phyloP scores from a whole-genome alignment of 495 filamentous ascomycete species.

The Aspergillus hancockii region DNA sequence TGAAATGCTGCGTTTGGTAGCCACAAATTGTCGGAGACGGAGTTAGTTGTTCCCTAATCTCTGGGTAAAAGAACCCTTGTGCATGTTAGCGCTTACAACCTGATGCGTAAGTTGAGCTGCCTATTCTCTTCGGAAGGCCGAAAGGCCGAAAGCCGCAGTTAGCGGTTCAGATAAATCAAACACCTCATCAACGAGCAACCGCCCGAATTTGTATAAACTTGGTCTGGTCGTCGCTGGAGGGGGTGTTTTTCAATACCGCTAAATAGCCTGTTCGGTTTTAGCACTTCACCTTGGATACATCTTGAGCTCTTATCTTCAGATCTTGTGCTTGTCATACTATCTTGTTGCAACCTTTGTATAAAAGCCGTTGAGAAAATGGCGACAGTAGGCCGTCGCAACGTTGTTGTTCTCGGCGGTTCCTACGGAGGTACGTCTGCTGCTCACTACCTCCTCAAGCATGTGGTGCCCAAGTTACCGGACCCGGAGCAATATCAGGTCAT shows the following conservation, averaged over 20 bases:
- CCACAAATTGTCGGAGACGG: background rate
- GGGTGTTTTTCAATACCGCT: background rate
- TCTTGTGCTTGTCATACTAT: background rate
- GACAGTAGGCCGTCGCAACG: slow-evolving; percentile 25
- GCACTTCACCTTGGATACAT: background rate
- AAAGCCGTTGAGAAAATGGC: background rate
- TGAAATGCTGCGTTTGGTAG: background rate
- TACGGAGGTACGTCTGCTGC: slow-evolving; percentile 52
- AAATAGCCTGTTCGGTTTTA: no score
- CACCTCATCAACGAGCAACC: background rate
- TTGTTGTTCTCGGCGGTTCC: slow-evolving; percentile 55
- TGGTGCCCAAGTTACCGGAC: slow-evolving; percentile 40
- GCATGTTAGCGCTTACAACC: background rate
- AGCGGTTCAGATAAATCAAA: no score
- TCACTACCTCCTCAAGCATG: slow-evolving; percentile 55
- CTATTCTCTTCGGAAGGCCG: background rate
- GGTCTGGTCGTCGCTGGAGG: background rate
- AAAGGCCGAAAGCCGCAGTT: background rate
- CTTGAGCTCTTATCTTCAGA: background rate
- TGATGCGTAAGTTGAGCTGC: background rate
- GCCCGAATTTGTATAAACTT: background rate
- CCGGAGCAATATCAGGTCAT: slow-evolving; percentile 32
- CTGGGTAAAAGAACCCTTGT: background rate
- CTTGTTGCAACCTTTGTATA: background rate
- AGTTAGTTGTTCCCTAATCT: background rate